phyloP scores from a whole-genome alignment of 2,329 filamentous ascomycete genomes.

The Venturia aucupariae region DNA sequence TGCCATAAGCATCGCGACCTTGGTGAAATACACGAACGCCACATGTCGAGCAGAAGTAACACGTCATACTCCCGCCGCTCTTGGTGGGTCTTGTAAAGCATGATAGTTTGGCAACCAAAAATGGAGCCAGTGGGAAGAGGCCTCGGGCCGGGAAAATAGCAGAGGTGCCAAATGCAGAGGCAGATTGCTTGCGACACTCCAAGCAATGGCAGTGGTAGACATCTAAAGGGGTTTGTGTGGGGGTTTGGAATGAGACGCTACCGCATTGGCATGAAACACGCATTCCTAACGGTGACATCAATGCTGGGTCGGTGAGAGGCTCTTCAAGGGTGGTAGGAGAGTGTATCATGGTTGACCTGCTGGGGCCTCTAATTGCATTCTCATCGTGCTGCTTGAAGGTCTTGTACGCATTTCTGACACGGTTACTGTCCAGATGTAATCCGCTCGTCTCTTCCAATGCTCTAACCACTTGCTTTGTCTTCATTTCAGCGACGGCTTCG shows the following conservation, averaged over 20 bases:
- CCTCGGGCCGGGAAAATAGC: conserved; percentile 54
- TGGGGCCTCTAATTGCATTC: neutral
- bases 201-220: conserved; percentile 64
- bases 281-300: neutral
- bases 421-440: conserved; percentile 11
- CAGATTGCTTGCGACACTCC: conserved; percentile 56
- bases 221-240: conserved; percentile 49
- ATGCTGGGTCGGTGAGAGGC: conserved; percentile 1
- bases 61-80: conserved; percentile 49
- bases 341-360: neutral
- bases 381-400: neutral
- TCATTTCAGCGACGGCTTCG: conserved; percentile 11
- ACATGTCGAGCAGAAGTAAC: conserved; percentile 49
- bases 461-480: conserved; percentile 2
- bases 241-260: conserved; percentile 52
- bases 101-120: conserved; percentile 35
- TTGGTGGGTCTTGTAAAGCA: conserved; percentile 48
- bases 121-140: conserved; percentile 44
- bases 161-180: conserved; percentile 58
- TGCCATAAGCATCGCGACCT: neutral
- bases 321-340: neutral
- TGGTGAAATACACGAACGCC: conserved; percentile 14
- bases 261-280: conserved; percentile 51
- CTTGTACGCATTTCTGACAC: conserved; percentile 10
- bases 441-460: conserved; percentile 12